phyloP scores from a whole-genome alignment of 2,329 filamentous ascomycete genomes.

The Ophiocordyceps camponoti-saundersi region DNA sequence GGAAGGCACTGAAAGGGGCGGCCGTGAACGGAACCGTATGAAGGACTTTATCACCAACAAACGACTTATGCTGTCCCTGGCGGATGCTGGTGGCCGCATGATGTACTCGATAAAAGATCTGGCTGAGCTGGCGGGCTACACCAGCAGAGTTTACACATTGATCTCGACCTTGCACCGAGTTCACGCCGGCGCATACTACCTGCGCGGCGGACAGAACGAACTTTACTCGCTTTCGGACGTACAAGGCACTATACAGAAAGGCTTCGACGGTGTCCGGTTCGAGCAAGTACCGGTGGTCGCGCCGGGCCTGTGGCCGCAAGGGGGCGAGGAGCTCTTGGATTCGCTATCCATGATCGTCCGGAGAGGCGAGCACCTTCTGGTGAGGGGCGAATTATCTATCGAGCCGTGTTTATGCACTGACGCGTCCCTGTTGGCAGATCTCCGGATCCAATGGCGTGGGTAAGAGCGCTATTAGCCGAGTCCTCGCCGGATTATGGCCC shows the following conservation, averaged over 20 bases:
- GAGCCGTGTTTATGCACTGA: slow-evolving; percentile 3
- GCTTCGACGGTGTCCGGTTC: slow-evolving; percentile 84
- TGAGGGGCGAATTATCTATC: slow-evolving; percentile 12
- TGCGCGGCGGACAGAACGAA: slow-evolving; percentile 50
- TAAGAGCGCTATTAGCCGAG: slow-evolving; percentile 73
- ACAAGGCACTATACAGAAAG: slow-evolving; percentile 84
- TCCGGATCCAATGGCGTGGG: slow-evolving; percentile 91
- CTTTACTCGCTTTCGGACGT: slow-evolving; percentile 80
- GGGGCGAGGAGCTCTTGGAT: slow-evolving; percentile 82
- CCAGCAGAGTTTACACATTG: slow-evolving; percentile 85
- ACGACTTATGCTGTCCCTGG: slow-evolving; percentile 89
- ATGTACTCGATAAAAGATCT: slow-evolving; percentile 99
- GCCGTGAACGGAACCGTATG: slow-evolving; percentile 73
- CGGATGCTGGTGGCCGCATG: slow-evolving; percentile 91
- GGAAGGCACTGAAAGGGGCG: slow-evolving; percentile 28
- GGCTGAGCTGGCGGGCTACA: slow-evolving; percentile 88
- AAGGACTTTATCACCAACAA: slow-evolving; percentile 99
- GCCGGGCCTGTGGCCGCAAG: slow-evolving; percentile 71
- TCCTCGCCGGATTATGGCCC: slow-evolving; percentile 88
- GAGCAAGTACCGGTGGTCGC: slow-evolving; percentile 90
- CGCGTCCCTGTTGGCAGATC: slow-evolving; percentile 29
- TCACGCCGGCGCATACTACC: slow-evolving; percentile 75
- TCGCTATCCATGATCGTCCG: slow-evolving; percentile 79
- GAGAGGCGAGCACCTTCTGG: slow-evolving; percentile 75
- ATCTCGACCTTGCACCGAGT: slow-evolving; percentile 90